Base-by-base conservation (phyloP, 2,329 filamentous ascomycete genomes). In the Colletotrichum camelliae region DNA sequence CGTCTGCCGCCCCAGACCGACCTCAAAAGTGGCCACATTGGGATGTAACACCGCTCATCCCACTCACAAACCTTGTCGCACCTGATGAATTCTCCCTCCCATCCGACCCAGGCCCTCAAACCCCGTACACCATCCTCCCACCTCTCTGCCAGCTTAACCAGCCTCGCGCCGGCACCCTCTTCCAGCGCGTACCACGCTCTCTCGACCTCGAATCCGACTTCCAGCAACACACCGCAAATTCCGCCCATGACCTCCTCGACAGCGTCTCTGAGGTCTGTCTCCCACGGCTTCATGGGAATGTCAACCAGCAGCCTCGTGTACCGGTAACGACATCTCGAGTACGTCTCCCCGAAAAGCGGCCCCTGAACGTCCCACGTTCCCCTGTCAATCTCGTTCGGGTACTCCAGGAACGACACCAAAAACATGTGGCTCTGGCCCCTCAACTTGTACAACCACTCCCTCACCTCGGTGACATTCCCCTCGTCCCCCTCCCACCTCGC, bases 61-160 rank as follows among this genome's bases (percentile, higher is more conserved):
- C 82, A 84, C 5, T 77, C 84, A 72, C 88, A 89, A 55, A 82
- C 82, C 35, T 83, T 79, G 4, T 82, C 77, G 74, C 87, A 89
- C 10, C 82, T 80, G 2, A 83, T 81, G 79, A 86, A 88, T 79
- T 88, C 85, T 33, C 86, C 86, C 43, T 85, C 86, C 88, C 88
- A 90, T 7, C 88, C 88, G 1, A 89, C 81, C 87, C 88, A 90
- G 2, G 88, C 87, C 79, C 86, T 85, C 13, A 89, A 79, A 76
- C 88, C 84, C 61, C 86, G 82, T 5, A 88, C 74, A 18, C 83
- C 79, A 7, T 81, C 70, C n/a, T 75, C 79, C 83, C 85, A 86
- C 1, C 18, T 13, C 15, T 37, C 21, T 7, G 65, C 24, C 31
- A 55, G 16, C 18, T 27, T 70, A 65, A 61, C 48, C 24, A 64